phyloP scores from a whole-genome alignment of 495 filamentous ascomycete species.

The Penicillium lagena region DNA sequence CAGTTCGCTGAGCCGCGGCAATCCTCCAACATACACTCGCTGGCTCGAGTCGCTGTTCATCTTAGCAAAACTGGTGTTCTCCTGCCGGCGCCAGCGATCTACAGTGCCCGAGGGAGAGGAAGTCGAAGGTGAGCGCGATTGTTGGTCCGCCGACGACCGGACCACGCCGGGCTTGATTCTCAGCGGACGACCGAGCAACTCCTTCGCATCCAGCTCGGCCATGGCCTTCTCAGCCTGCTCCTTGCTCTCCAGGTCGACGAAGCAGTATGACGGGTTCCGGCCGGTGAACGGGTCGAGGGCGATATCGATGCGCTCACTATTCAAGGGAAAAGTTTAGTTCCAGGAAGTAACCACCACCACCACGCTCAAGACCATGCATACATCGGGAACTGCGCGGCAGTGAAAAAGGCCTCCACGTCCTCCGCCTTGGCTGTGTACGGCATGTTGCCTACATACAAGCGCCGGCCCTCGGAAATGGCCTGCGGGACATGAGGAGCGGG shows the following conservation, averaged over 20 bases:
- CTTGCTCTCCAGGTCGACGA: slow-evolving; percentile 53
- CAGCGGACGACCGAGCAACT: slow-evolving; percentile 48
- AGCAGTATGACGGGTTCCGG: slow-evolving; percentile 67
- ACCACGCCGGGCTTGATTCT: slow-evolving; percentile 56
- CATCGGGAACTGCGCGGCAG: slow-evolving; percentile 37
- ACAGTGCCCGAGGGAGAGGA: no score
- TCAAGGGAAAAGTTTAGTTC: slow-evolving; percentile 21
- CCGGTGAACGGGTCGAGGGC: slow-evolving; percentile 61
- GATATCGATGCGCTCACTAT: slow-evolving; percentile 56
- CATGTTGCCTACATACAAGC: slow-evolving; percentile 63
- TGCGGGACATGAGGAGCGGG: slow-evolving; percentile 31
- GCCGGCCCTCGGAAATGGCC: slow-evolving; percentile 35
- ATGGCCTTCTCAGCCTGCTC: slow-evolving; percentile 55
- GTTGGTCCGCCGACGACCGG: slow-evolving; percentile 29
- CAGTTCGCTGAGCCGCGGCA: slow-evolving; percentile 53
- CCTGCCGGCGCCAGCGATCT: slow-evolving; percentile 33
- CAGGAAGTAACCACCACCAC: background rate
- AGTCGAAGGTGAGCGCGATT: slow-evolving; percentile 5
- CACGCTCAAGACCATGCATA: slow-evolving; percentile 16
- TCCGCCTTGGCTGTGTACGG: slow-evolving; percentile 55
- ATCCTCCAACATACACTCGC: slow-evolving; percentile 58
- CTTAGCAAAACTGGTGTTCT: slow-evolving; percentile 12
- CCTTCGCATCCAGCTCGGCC: slow-evolving; percentile 42
- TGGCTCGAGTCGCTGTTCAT: slow-evolving; percentile 37
- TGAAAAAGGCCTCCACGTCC: slow-evolving; percentile 55